A percentile compares a stretch with the other conserved stretches of the same genome.
phyloP scores from a whole-genome alignment of 2,329 filamentous ascomycete species.

The Colletotrichum coccodes region DNA sequence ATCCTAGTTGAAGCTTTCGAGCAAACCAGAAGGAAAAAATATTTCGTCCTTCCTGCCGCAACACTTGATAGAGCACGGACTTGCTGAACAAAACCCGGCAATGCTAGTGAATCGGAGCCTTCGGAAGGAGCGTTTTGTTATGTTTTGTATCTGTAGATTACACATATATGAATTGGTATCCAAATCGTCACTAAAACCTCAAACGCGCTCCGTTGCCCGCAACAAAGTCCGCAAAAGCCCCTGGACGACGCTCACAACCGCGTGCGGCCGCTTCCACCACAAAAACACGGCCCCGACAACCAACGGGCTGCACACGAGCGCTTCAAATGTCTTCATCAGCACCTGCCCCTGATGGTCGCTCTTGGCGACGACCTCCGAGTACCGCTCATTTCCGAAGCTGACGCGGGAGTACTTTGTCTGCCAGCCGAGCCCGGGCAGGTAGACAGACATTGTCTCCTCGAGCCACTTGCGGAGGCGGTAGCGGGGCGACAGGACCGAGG shows the following conservation, averaged over 20 bases:
- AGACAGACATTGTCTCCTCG: slow-evolving; percentile 84
- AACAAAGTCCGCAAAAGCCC: slow-evolving; percentile 10
- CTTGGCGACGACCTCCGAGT: slow-evolving; percentile 80
- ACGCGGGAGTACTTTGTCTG: slow-evolving; percentile 92
- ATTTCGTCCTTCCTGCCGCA: neutral
- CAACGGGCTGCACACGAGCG: slow-evolving; percentile 29
- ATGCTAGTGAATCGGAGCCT: neutral
- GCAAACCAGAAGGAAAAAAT: too few species aligned
- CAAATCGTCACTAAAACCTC: neutral
- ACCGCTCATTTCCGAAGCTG: slow-evolving; percentile 92
- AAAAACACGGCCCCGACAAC: slow-evolving; percentile 24
- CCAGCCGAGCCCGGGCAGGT: slow-evolving; percentile 83
- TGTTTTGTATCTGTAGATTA: neutral
- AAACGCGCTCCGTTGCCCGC: neutral
- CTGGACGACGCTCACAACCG: slow-evolving; percentile 14
- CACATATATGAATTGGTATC: neutral
- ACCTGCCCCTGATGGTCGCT: slow-evolving; percentile 76
- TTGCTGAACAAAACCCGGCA: neutral
- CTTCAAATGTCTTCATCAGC: slow-evolving; percentile 50
- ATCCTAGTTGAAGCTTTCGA: neutral
- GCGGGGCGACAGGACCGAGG: slow-evolving; percentile 79
- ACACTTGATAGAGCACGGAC: neutral
- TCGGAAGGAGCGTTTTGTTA: neutral
- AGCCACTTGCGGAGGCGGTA: slow-evolving; percentile 87
- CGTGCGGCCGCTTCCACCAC: slow-evolving; percentile 34